Base-by-base conservation (phyloP, 1,284 basidiomycete species). In the Ceratobasidium sp. region DNA sequence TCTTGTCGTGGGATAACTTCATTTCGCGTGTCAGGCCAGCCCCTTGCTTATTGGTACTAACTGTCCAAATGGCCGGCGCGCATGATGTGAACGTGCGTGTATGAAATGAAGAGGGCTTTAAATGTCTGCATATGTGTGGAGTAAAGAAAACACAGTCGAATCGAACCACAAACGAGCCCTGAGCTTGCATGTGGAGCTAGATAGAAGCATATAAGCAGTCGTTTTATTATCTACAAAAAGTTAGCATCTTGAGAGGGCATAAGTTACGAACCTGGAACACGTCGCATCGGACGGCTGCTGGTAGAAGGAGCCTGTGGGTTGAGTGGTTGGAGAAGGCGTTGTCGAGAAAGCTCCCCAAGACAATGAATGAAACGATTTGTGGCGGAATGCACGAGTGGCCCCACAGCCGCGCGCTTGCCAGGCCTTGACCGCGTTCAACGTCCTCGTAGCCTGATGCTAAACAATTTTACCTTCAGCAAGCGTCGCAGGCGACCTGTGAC, bases 381-480 rank as follows among this genome's bases (percentile, higher is more conserved):
- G 18, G 26, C 46, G 18, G 11, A 23, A 32, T 44, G 14, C 21
- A 28, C 49, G 35, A 32, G 11, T 35, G 21, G 9, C 46, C 32
- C 66, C 66, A 55, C 55, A 32, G 67, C 43, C 43, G 67, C 35
- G 52, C 67, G 46, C 32, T 30, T 35, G 35, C 35, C n/a, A 38
- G 35, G 28, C 35, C 35, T 32, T 59, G 14, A 8, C 4, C 16
- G 11, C 38, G 63, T 23, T 71, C 59, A n/a, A 71, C 14, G 46
- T 43, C 55, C 47, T 57, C 26, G 49, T 71, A 26, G 30, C 9
- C 32, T 26, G 67, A 58, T 8, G 55, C 55, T 58, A 28, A 38
- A 26, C 11, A 5, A 38, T 5, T 38, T 38, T 38, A 11, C 4
- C 35, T 38, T 38, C 11, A 38, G 35, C 35, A 26, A 63, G 46